Evolutionary conservation across 129 eudicot species (phyloP).

Genomic region (Flaveria trinervia): DNA sequence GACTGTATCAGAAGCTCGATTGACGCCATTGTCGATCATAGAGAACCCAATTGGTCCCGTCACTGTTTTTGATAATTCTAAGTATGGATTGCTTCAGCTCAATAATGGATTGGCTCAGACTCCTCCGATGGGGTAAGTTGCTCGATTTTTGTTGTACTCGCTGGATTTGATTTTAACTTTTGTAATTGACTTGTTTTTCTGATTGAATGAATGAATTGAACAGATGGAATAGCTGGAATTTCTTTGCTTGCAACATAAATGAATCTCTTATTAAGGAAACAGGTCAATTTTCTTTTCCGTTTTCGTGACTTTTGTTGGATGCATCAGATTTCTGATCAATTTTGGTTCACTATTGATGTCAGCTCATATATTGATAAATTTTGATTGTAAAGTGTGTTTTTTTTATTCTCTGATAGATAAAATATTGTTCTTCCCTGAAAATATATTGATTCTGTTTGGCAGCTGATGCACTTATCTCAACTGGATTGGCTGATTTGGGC

Average conservation of each 20-base stretch:
- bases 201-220: conserved; percentile 8
- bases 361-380: background rate
- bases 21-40: conserved; percentile 33
- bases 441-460: conserved; percentile 36
- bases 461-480: conserved; percentile 98
- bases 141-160: background rate
- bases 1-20: conserved; percentile 36
- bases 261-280: conserved; percentile 92
- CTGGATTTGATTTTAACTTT: conserved; percentile 14
- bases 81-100: conserved; percentile 63
- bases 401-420: background rate
- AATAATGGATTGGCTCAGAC: conserved; percentile 78
- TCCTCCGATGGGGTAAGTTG: conserved; percentile 86
- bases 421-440: background rate
- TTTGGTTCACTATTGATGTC: background rate
- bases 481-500: conserved; percentile 84
- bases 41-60: conserved; percentile 14
- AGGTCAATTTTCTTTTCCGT: conserved; percentile 45
- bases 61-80: conserved; percentile 65
- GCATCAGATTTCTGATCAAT: background rate
- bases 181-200: background rate
- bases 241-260: conserved; percentile 80
- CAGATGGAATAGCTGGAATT: conserved; percentile 99
- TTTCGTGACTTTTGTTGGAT: background rate
- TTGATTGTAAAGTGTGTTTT: background rate